Evolutionary conservation across 1,139 yeast species (phyloP), one percentile per base, ranked within the genome.

Genomic region (Taiozyma onychis): DNA sequence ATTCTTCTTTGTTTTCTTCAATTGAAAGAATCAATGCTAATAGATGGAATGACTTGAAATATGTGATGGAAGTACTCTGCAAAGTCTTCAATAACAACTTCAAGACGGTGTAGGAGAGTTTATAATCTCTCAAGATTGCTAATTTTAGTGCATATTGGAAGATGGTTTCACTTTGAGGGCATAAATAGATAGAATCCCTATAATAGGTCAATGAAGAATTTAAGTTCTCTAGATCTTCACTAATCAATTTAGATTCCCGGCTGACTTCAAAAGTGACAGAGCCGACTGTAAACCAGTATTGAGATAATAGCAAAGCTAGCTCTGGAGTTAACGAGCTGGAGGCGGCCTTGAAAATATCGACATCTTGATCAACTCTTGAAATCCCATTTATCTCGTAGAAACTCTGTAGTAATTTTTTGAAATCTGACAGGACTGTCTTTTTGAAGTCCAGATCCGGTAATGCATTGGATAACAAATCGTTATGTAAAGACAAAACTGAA

Each of bases 1-100:
- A 71, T 22, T 70, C 70, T 37, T 70, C 73, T 43, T 70, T 73
- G 51, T 80, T 78, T 46, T 80, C 81, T 44, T 73, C 73, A 1
- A 80, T 73, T 0, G 85, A 76, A 45, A 79, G 71, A 30, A 81
- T 66, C 50, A 81, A 67, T 0, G 79, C 74, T 34, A 80, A 65
- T 46, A 81, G 60, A 57, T 81, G 81, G 75, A 84, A 74, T 41
- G 77, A 72, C 51, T 72, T 72, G 48, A 76, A 64, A 55, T 72
- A 71, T 14, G 67, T 67, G 1, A 77, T 74, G 43, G 74, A 68
- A 13, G 65, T 55, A 11, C 62, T 62, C 2, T 71, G 51, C 2
- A 57, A 60, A 6, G 58, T 46, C 52, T 51, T 51, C 18, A 61
- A 45, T 5, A 51, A 37, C 3, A 42, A 18, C 39, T 71, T 75